Conservation (phyloP, 192 early-diverging fungal species). For the Coemansia sp. region DNA sequence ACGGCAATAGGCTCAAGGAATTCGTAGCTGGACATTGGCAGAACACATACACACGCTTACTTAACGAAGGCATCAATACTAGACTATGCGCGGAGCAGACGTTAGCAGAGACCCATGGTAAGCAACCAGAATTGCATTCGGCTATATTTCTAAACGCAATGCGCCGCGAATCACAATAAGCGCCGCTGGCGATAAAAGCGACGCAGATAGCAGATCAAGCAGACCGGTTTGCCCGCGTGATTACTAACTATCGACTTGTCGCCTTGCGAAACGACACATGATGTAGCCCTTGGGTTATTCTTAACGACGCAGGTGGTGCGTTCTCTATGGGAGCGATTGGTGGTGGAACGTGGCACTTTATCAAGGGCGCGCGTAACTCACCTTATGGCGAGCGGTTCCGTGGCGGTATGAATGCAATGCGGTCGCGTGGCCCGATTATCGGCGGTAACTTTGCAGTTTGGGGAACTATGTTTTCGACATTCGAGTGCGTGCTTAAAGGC, state of each 20-base stretch:
- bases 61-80: not conserved
- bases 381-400: slow-evolving; percentile 90
- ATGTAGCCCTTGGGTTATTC: slow-evolving; percentile 77
- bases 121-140: slow-evolving; percentile 1
- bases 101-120: slow-evolving; percentile 56
- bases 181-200: not conserved
- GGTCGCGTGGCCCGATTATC: slow-evolving; percentile 88
- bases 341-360: slow-evolving; percentile 94
- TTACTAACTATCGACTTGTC: not conserved
- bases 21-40: not conserved
- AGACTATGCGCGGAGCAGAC: slow-evolving; percentile 47
- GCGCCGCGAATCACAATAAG: not conserved
- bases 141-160: not conserved
- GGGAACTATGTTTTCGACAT: slow-evolving; percentile 97
- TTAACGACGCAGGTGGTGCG: slow-evolving; percentile 79
- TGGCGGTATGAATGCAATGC: slow-evolving; percentile 84
- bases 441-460: slow-evolving; percentile 99
- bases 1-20: not conserved
- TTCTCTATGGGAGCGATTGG: slow-evolving; percentile 98
- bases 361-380: slow-evolving; percentile 98
- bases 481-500: slow-evolving; percentile 92
- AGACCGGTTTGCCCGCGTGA: not conserved
- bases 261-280: not conserved
- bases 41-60: not conserved
- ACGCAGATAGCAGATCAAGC: not conserved